Conservation (phyloP, 2,329 filamentous ascomycete species). For the Talaromyces marneffei region DNA sequence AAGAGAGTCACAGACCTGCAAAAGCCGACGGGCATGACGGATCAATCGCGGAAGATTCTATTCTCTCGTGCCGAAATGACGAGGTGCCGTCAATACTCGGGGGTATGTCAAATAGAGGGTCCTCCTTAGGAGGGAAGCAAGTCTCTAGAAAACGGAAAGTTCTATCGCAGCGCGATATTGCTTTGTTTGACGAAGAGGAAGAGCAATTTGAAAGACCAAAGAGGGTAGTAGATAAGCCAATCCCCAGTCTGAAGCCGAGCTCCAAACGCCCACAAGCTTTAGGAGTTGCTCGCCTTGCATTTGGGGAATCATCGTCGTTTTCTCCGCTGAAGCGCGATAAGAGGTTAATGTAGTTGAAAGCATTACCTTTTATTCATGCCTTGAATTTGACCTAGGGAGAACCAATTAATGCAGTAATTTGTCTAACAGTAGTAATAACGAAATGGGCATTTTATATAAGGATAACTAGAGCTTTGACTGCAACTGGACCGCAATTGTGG, state of each 20-base stretch:
- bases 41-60: conserved; percentile 4
- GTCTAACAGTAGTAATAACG: not conserved
- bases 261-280: conserved; percentile 17
- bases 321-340: conserved; percentile 68
- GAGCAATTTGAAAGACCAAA: conserved; percentile 37
- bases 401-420: not conserved
- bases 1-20: not conserved
- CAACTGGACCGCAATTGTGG: not conserved
- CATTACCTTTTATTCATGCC: not conserved
- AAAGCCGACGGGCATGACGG: not conserved
- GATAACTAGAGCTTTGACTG: not conserved
- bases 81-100: conserved; percentile 28
- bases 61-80: conserved; percentile 11
- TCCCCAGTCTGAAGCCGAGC: conserved; percentile 19
- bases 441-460: not conserved
- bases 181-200: conserved; percentile 67
- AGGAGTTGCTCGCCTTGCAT: conserved; percentile 23
- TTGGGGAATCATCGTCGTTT: conserved; percentile 53
- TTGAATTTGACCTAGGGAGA: not conserved
- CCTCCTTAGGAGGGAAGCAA: conserved; percentile 25
- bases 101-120: conserved; percentile 19
- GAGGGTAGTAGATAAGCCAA: conserved; percentile 24
- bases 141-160: conserved; percentile 69
- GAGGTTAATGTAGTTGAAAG: conserved; percentile 31
- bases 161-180: conserved; percentile 56